These are phyloP conservation scores for Ogataea haglerorum DNA, from an alignment of 805 yeast species.

Conservation along the genomic window DNA sequence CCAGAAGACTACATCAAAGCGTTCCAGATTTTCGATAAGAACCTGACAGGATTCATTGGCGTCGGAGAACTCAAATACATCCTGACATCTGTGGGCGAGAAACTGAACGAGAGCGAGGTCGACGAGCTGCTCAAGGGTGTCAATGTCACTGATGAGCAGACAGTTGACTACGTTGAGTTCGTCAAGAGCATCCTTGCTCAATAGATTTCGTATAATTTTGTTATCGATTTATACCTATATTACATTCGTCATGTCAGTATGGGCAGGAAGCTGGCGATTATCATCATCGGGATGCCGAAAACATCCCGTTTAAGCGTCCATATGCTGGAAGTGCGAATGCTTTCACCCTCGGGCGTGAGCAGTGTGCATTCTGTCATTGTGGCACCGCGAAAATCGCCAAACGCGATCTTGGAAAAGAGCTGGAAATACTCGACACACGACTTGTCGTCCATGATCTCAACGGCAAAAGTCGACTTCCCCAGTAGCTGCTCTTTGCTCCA, in stretches of 20 bases:
- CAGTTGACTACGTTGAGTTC: constrained; percentile 91
- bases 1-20: constrained; percentile 92
- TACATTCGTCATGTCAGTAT: constrained; percentile 39
- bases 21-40: constrained; percentile 97
- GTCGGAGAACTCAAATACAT: constrained; percentile 96
- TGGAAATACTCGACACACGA: constrained; percentile 87
- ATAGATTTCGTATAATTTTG: constrained; percentile 33
- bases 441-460: constrained; percentile 81
- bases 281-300: constrained; percentile 96
- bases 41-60: constrained; percentile 90
- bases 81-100: constrained; percentile 94
- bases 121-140: constrained; percentile 96
- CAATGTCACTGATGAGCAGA: constrained; percentile 87
- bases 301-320: constrained; percentile 95
- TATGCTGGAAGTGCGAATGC: constrained; percentile 72
- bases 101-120: constrained; percentile 83
- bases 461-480: constrained; percentile 65
- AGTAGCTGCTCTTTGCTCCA: constrained; percentile 75
- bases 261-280: constrained; percentile 89
- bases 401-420: constrained; percentile 78
- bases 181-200: constrained; percentile 92
- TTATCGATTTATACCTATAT: constrained; percentile 1
- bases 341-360: constrained; percentile 52
- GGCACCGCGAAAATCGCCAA: constrained; percentile 85
- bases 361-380: constrained; percentile 86